Evolutionary conservation across 345 rosid species (phyloP).

Genomic region (Abelmoschus esculentus): DNA sequence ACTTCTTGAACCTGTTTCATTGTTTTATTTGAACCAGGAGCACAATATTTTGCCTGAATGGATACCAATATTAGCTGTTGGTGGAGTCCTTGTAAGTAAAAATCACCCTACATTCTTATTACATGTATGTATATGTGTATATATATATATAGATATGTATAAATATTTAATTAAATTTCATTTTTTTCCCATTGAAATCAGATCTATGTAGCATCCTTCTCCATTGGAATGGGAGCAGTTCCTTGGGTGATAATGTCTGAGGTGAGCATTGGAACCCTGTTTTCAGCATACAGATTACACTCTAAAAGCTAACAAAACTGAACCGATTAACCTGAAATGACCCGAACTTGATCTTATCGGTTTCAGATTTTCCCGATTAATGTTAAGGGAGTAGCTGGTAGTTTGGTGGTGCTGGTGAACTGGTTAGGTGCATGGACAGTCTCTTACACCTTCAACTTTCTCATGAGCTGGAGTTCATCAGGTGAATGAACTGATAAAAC

Average conservation of each 20-base stretch:
- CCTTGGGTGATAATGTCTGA: slow-evolving; percentile 98
- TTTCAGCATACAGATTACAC: not conserved
- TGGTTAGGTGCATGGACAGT: slow-evolving; percentile 95
- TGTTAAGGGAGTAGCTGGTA: slow-evolving; percentile 77
- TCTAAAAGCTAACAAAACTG: not conserved
- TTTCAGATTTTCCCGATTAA: slow-evolving; percentile 80
- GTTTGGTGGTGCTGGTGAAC: slow-evolving; percentile 82
- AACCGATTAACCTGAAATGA: not conserved
- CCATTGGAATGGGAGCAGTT: slow-evolving; percentile 90
- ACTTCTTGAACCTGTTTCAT: slow-evolving; percentile 6
- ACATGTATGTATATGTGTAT: too few species aligned
- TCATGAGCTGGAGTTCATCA: slow-evolving; percentile 73
- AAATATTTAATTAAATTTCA: not conserved
- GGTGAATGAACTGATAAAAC: slow-evolving; percentile 26
- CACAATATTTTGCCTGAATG: slow-evolving; percentile 45
- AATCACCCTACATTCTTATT: not conserved
- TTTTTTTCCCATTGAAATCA: slow-evolving; percentile 12
- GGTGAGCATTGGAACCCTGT: slow-evolving; percentile 31
- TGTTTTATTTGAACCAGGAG: slow-evolving; percentile 30
- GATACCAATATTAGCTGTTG: slow-evolving; percentile 60
- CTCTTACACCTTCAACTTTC: slow-evolving; percentile 81
- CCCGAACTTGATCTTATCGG: not conserved
- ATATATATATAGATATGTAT: not conserved
- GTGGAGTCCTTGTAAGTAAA: slow-evolving; percentile 61
- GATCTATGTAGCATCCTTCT: slow-evolving; percentile 61